phyloP scores from a whole-genome alignment of 495 filamentous ascomycete species.

The Penicillium macrosclerotiorum region DNA sequence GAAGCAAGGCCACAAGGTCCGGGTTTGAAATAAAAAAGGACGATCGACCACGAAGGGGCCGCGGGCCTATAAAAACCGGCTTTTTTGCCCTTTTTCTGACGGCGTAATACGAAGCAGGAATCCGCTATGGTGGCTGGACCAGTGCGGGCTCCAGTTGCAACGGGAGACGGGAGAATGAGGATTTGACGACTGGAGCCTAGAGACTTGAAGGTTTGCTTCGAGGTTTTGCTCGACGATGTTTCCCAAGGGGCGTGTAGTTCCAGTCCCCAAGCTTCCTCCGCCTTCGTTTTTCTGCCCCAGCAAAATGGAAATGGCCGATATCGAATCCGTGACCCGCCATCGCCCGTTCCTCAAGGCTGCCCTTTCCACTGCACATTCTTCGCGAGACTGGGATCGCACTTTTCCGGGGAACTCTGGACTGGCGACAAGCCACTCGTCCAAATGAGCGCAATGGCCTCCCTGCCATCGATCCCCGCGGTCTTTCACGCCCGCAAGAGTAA shows the following conservation, averaged over 20 bases:
- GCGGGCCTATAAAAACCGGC: slow-evolving; percentile 16
- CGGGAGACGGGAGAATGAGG: no score
- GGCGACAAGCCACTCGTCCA: no score
- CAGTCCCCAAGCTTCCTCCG: slow-evolving; percentile 7
- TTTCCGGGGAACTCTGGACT: no score
- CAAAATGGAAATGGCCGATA: slow-evolving; percentile 3
- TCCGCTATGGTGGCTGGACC: neutral
- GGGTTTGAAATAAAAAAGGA: slow-evolving; percentile 4
- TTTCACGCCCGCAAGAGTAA: slow-evolving; percentile 61
- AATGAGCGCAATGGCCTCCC: neutral
- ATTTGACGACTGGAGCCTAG: no score
- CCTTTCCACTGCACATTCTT: no score
- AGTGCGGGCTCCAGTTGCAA: no score
- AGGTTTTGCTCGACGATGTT: no score
- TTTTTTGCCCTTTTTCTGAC: slow-evolving; percentile 7
- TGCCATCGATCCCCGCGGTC: slow-evolving; percentile 22
- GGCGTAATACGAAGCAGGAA: slow-evolving; percentile 16
- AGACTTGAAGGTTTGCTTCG: no score
- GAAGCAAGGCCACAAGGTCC: no score
- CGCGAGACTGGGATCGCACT: no score
- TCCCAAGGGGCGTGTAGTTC: no score
- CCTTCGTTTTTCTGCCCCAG: slow-evolving; percentile 8
- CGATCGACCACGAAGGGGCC: slow-evolving; percentile 6
- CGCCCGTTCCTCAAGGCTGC: neutral
- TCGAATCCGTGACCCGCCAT: slow-evolving; percentile 10